phyloP scores from a whole-genome alignment of 73 alveolate genomes.

The Tetrahymena elliotti region DNA sequence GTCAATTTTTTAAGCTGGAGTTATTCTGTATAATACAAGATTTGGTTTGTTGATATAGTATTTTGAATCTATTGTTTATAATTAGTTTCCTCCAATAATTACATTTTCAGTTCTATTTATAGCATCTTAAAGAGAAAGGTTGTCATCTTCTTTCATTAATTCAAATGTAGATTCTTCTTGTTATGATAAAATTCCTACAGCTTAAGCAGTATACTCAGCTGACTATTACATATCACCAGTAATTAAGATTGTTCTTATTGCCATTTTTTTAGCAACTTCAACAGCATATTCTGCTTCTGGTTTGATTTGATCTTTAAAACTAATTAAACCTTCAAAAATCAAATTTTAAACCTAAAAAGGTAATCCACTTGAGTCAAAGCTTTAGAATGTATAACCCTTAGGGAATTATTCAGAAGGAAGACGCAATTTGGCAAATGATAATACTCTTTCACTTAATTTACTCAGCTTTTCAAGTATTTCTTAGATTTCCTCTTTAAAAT shows the following conservation, averaged over 20 bases:
- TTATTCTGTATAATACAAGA: constrained; percentile 48
- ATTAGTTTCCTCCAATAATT: background rate
- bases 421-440: constrained; percentile 56
- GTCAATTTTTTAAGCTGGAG: constrained; percentile 48
- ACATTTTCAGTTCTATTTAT: background rate
- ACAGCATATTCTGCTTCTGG: constrained; percentile 47
- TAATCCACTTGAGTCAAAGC: background rate
- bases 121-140: background rate
- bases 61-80: background rate
- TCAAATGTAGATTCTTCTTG: background rate
- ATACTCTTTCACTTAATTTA: constrained; percentile 61
- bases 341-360: constrained; percentile 3
- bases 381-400: background rate
- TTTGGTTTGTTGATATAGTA: constrained; percentile 35
- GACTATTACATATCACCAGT: constrained; percentile 46
- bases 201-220: constrained; percentile 4
- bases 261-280: constrained; percentile 35
- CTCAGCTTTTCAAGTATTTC: constrained; percentile 48
- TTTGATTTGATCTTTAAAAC: constrained; percentile 40
- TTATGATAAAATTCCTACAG: background rate
- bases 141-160: background rate
- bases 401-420: constrained; percentile 25
- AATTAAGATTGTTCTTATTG: constrained; percentile 40
- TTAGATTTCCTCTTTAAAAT: constrained; percentile 9
- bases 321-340: constrained; percentile 45